These are phyloP conservation scores for Breynia disticha DNA, from an alignment of 441 rosid genomes.

Conservation along the genomic window DNA sequence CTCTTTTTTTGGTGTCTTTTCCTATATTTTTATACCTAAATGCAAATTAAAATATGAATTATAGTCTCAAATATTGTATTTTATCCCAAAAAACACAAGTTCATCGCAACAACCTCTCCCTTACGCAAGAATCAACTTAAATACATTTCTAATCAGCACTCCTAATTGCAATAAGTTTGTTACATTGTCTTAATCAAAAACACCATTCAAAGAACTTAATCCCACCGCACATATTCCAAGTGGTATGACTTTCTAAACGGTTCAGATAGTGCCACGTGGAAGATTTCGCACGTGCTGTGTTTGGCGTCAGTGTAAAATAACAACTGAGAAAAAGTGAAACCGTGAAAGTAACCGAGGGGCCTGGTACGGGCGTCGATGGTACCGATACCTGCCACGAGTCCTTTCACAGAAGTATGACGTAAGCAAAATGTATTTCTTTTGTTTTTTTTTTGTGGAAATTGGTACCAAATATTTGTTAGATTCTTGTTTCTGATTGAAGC, in stretches of 20 bases:
- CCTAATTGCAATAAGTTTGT: neutral
- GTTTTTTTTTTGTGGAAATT: too few relatives aligned
- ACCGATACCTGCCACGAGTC: constrained; percentile 17
- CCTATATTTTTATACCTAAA: too few relatives aligned
- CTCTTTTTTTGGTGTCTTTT: too few relatives aligned
- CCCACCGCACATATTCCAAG: constrained; percentile 14
- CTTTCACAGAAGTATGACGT: constrained; percentile 10
- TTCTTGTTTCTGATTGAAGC: too few relatives aligned
- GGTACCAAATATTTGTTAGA: too few relatives aligned
- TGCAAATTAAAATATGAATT: neutral
- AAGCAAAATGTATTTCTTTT: constrained; percentile 2
- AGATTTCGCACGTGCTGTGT: neutral
- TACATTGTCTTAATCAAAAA: constrained; percentile 25
- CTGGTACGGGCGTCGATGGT: neutral
- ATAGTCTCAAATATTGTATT: neutral
- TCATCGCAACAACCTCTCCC: neutral
- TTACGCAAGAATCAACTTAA: neutral
- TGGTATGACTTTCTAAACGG: constrained; percentile 16
- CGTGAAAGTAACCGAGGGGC: neutral
- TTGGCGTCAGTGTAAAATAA: too few relatives aligned
- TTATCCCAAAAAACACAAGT: neutral
- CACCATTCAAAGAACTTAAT: constrained; percentile 9
- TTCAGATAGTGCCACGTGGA: constrained; percentile 13
- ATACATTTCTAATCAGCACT: too few relatives aligned
- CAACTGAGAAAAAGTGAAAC: too few relatives aligned